These are phyloP conservation scores for Phialocephala subalpina DNA, from an alignment of 2,329 filamentous ascomycete species.

Conservation along the genomic window DNA sequence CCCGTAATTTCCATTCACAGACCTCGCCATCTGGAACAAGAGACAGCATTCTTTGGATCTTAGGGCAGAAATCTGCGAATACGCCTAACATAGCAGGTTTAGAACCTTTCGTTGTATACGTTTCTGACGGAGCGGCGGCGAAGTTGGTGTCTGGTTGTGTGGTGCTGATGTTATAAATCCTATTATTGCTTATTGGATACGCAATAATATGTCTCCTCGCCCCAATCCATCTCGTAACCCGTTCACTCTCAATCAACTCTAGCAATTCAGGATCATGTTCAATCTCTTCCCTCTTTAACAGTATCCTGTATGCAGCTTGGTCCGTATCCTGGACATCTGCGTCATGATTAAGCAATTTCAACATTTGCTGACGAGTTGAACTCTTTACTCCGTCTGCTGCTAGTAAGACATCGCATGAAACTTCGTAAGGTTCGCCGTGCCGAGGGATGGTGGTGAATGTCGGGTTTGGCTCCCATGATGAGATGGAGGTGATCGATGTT, in stretches of 20 bases:
- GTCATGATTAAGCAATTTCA: slow-evolving; percentile 26
- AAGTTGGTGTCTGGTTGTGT: slow-evolving; percentile 69
- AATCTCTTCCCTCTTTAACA: slow-evolving; percentile 75
- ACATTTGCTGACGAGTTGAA: slow-evolving; percentile 46
- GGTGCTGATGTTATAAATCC: slow-evolving; percentile 70
- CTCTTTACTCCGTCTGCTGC: slow-evolving; percentile 66
- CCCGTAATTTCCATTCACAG: slow-evolving; percentile 70
- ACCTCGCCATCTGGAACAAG: slow-evolving; percentile 69
- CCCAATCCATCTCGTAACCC: slow-evolving; percentile 79
- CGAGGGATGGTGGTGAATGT: slow-evolving; percentile 67
- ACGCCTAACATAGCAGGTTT: slow-evolving; percentile 69
- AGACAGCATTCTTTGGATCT: slow-evolving; percentile 64
- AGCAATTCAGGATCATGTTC: slow-evolving; percentile 71
- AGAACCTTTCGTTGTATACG: slow-evolving; percentile 69
- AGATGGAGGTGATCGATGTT: slow-evolving; percentile 61
- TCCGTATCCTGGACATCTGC: slow-evolving; percentile 71
- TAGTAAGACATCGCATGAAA: slow-evolving; percentile 62
- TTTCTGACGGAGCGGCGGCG: slow-evolving; percentile 62
- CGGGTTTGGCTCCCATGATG: slow-evolving; percentile 65
- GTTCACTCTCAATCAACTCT: slow-evolving; percentile 70
- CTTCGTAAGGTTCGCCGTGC: slow-evolving; percentile 56
- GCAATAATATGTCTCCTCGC: slow-evolving; percentile 79
- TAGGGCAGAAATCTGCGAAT: slow-evolving; percentile 67
- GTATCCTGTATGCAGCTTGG: slow-evolving; percentile 81
- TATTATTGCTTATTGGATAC: slow-evolving; percentile 74